Evolutionary conservation across 345 rosid genomes (phyloP).

Genomic region (Eucalyptus viminalis): DNA sequence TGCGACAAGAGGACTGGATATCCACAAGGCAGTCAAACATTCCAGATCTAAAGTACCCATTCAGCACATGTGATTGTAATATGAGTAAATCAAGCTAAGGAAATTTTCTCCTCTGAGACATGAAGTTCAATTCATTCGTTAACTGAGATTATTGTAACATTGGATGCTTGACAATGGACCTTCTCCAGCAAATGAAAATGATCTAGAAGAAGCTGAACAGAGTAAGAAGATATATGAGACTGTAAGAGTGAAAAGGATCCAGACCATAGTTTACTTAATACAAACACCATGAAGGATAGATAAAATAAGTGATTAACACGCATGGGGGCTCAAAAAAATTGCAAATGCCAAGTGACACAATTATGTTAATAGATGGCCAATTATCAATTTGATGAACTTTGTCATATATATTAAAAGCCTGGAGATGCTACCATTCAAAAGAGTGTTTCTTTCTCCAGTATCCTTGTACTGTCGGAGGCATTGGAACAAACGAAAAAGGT

Average conservation of each 20-base stretch:
- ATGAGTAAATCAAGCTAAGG: neutral
- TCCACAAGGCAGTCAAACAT: neutral
- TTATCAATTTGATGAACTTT: neutral
- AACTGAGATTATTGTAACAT: neutral
- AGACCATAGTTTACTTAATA: neutral
- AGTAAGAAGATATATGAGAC: neutral
- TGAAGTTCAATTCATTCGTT: neutral
- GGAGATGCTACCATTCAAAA: constrained; percentile 53
- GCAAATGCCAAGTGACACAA: neutral
- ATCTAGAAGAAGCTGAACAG: neutral
- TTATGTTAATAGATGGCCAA: neutral
- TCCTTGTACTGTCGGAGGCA: constrained; percentile 93
- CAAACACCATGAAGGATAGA: neutral
- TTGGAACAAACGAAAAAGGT: constrained; percentile 79
- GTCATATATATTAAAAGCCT: neutral
- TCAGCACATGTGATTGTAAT: neutral
- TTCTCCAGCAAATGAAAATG: neutral
- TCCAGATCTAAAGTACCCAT: neutral
- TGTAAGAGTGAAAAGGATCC: neutral
- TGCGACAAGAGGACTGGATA: neutral
- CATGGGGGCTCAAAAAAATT: neutral
- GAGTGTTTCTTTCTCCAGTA: constrained; percentile 59
- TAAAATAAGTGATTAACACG: neutral
- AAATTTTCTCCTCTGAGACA: neutral
- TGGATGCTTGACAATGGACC: neutral